phyloP scores from a whole-genome alignment of 1,284 basidiomycete species.

The Trichosporon asahii region DNA sequence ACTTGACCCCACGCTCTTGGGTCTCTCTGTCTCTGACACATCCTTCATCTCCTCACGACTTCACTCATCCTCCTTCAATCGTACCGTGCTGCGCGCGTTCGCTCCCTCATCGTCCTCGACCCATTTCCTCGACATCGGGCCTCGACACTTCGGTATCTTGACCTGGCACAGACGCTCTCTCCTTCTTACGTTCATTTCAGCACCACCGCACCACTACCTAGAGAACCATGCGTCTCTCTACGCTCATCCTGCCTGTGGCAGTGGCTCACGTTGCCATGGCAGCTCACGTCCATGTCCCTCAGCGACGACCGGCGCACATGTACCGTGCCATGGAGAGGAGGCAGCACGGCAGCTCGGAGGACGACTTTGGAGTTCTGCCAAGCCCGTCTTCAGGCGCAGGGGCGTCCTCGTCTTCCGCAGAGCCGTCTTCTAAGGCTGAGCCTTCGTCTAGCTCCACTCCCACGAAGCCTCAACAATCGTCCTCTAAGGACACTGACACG shows the following conservation, averaged over 20 bases:
- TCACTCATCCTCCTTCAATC: background rate
- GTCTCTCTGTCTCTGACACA: background rate
- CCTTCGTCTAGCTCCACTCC: background rate
- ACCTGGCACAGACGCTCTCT: background rate
- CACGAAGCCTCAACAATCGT: background rate
- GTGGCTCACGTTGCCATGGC: background rate
- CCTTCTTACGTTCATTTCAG: background rate
- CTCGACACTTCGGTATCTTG: background rate
- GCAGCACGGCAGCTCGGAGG: background rate
- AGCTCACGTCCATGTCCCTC: background rate
- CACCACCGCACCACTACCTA: background rate
- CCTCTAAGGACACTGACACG: background rate
- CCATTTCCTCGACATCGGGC: background rate
- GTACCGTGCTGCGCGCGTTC: slow-evolving; percentile 1
- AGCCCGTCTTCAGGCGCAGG: background rate
- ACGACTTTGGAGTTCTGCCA: background rate
- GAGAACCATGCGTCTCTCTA: slow-evolving; percentile 10
- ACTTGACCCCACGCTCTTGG: background rate
- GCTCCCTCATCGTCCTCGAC: background rate
- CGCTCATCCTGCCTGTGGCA: slow-evolving; percentile 2
- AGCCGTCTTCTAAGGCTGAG: background rate
- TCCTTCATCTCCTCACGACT: background rate
- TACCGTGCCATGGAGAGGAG: background rate
- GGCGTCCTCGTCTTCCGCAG: background rate
- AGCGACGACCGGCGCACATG: background rate